Evolutionary conservation across 371 early-diverging fungal genomes (phyloP).

Genomic region (Actinomortierella ambigua): DNA sequence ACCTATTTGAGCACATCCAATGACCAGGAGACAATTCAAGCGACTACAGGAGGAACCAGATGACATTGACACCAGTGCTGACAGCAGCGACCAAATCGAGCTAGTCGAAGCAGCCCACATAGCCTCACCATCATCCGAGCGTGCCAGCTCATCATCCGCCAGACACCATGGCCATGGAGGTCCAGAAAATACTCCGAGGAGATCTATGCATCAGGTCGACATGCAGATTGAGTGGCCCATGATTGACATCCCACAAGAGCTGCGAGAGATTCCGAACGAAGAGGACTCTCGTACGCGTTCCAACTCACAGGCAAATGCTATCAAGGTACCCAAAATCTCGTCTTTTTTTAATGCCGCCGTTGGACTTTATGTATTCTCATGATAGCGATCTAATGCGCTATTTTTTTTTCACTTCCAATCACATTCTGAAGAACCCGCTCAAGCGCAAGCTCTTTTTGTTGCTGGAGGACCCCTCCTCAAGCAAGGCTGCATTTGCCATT

Average conservation of each 20-base stretch:
- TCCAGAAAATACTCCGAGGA: constrained; percentile 24
- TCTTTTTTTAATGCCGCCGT: constrained; percentile 5
- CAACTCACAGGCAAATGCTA: constrained; percentile 46
- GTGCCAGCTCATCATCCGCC: constrained; percentile 34
- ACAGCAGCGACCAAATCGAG: constrained; percentile 27
- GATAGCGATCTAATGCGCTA: no score
- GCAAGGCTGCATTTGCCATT: constrained; percentile 72
- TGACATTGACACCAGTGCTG: constrained; percentile 29
- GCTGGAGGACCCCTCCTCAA: constrained; percentile 76
- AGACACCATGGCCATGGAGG: constrained; percentile 10
- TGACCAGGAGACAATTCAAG: constrained; percentile 40
- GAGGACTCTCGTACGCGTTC: constrained; percentile 44
- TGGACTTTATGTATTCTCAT: no score
- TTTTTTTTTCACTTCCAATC: constrained; percentile 14
- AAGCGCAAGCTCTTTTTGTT: constrained; percentile 71
- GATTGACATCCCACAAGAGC: constrained; percentile 50
- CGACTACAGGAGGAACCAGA: constrained; percentile 39
- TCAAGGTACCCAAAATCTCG: constrained; percentile 22
- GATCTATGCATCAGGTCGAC: constrained; percentile 44
- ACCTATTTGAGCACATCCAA: constrained; percentile 1
- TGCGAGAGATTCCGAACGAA: constrained; percentile 35
- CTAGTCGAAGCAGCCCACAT: constrained; percentile 24
- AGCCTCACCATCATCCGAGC: constrained; percentile 37
- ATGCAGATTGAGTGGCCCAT: constrained; percentile 48
- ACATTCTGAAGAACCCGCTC: constrained; percentile 46